phyloP scores from a whole-genome alignment of 257 asterid species.

The Pogostemon cablin region DNA sequence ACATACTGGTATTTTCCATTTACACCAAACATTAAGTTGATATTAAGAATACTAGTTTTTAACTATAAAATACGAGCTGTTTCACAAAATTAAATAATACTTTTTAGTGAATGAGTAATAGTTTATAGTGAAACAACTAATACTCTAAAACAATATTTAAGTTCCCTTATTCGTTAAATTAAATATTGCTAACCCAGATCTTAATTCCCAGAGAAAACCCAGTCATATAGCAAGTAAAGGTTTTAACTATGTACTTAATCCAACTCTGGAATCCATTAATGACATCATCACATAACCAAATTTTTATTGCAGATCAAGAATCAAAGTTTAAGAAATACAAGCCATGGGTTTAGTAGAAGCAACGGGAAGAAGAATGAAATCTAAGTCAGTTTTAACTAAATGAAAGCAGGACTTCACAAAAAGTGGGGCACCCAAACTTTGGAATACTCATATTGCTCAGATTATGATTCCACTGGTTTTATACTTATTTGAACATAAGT shows the following conservation, averaged over 20 bases:
- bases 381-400: neutral
- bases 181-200: neutral
- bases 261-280: neutral
- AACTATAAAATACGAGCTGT: no score
- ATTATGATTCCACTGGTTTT: neutral
- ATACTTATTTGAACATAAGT: neutral
- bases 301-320: neutral
- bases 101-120: no score
- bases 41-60: no score
- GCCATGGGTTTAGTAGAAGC: neutral
- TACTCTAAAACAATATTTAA: no score
- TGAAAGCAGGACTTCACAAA: neutral
- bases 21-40: neutral
- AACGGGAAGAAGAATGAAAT: neutral
- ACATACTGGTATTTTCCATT: slow-evolving; percentile 1
- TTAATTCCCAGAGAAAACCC: neutral
- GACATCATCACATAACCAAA: neutral
- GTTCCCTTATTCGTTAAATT: neutral
- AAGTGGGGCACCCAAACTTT: neutral
- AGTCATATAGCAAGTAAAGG: neutral
- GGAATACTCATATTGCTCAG: slow-evolving; percentile 16
- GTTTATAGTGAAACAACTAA: no score
- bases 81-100: no score
- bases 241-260: neutral
- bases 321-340: neutral